phyloP scores from a whole-genome alignment of 129 eudicot genomes.

The Artemisia argyi region DNA sequence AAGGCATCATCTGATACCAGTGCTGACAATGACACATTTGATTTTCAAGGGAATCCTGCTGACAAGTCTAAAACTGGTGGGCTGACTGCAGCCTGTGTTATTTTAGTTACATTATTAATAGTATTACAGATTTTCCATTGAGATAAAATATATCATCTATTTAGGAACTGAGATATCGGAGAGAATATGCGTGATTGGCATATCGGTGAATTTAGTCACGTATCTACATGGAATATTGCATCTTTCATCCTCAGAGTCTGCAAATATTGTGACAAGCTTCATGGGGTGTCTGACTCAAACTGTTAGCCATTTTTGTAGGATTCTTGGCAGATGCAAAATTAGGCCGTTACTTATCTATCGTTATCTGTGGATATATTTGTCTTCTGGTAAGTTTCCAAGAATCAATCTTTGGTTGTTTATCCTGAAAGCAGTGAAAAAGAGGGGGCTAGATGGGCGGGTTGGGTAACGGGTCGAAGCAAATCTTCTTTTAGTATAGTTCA shows the following conservation, averaged over 20 bases:
- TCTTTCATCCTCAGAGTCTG: conserved; percentile 68
- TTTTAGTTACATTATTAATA: conserved; percentile 49
- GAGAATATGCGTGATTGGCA: conserved; percentile 73
- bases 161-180: conserved; percentile 81
- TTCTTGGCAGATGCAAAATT: conserved; percentile 84
- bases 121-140: background rate
- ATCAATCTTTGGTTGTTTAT: background rate
- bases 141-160: background rate
- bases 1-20: conserved; percentile 47
- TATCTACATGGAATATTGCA: conserved; percentile 71
- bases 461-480: conserved; percentile 2
- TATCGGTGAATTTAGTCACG: conserved; percentile 78
- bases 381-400: conserved; percentile 53
- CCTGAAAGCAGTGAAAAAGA: background rate
- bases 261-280: conserved; percentile 76
- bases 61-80: conserved; percentile 79
- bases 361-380: conserved; percentile 54
- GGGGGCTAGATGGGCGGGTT: conserved; percentile 3
- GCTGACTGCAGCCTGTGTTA: conserved; percentile 87
- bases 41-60: conserved; percentile 65
- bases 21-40: conserved; percentile 43
- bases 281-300: conserved; percentile 80
- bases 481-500: background rate
- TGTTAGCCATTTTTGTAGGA: conserved; percentile 74
- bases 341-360: conserved; percentile 71